Percentiles rank a stretch among this genome's conserved stretches.
Evolutionary conservation across 2,329 filamentous ascomycete genomes (phyloP).

Genomic region (Exophiala viscosa): DNA sequence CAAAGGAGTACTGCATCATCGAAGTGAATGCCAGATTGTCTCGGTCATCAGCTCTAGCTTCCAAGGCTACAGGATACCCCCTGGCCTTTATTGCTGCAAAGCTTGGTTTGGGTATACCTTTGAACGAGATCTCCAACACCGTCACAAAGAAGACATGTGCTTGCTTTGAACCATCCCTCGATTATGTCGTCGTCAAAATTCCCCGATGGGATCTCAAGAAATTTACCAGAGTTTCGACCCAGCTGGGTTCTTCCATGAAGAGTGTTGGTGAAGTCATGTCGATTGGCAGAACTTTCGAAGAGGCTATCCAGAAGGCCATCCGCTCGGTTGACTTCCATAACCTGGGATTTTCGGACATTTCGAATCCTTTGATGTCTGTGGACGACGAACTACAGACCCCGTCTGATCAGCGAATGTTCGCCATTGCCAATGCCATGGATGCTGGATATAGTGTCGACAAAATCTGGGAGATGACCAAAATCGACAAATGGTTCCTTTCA

Average conservation of each 20-base stretch:
- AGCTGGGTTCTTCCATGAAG: slow-evolving; percentile 98
- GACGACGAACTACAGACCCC: slow-evolving; percentile 95
- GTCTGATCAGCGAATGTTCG: slow-evolving; percentile 94
- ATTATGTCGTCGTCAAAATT: slow-evolving; percentile 99
- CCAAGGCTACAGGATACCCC: slow-evolving; percentile 95
- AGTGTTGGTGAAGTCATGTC: slow-evolving; percentile 99
- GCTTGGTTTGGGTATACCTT: slow-evolving; percentile 85
- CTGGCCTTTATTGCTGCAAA: slow-evolving; percentile 96
- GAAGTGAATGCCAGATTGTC: slow-evolving; percentile 97
- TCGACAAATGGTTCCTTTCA: slow-evolving; percentile 96
- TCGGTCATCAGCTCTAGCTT: slow-evolving; percentile 89
- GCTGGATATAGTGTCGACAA: slow-evolving; percentile 90
- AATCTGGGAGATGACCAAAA: slow-evolving; percentile 97
- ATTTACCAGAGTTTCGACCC: slow-evolving; percentile 92
- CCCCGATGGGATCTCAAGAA: slow-evolving; percentile 99
- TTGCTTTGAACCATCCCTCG: slow-evolving; percentile 96
- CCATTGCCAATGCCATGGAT: slow-evolving; percentile 96
- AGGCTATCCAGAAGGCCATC: slow-evolving; percentile 98
- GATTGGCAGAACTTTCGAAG: slow-evolving; percentile 93
- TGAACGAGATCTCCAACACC: slow-evolving; percentile 94
- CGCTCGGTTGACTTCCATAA: slow-evolving; percentile 93
- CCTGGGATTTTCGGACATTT: slow-evolving; percentile 85
- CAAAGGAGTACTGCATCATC: slow-evolving; percentile 96
- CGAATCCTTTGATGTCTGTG: slow-evolving; percentile 83
- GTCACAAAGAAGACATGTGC: slow-evolving; percentile 95